Evolutionary conservation across 306 rosid genomes (phyloP).

Genomic region (Quercus wislizeni): DNA sequence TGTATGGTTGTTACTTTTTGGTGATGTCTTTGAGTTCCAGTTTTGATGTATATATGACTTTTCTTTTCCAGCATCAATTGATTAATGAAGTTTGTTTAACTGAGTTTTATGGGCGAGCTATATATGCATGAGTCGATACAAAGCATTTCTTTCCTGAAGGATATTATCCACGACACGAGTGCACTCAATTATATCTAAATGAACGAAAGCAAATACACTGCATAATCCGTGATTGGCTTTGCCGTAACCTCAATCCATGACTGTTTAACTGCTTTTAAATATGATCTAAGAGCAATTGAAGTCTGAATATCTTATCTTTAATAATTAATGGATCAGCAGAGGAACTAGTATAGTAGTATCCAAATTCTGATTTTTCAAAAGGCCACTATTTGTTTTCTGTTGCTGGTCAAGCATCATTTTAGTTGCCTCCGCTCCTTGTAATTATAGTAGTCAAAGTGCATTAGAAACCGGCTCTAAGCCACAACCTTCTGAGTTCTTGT

Average conservation of each 20-base stretch:
- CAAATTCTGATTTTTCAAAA: slow-evolving; percentile 26
- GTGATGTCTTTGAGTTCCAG: too few species aligned
- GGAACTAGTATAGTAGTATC: neutral
- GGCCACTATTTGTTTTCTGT: slow-evolving; percentile 28
- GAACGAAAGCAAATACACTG: neutral
- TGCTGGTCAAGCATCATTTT: neutral
- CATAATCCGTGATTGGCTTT: neutral
- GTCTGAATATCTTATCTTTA: slow-evolving; percentile 25
- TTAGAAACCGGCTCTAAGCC: neutral
- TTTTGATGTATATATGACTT: too few species aligned
- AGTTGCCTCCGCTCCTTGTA: neutral
- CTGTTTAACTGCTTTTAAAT: neutral
- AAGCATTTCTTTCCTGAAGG: slow-evolving; percentile 1
- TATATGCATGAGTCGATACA: neutral
- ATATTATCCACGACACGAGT: neutral
- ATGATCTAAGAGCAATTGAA: slow-evolving; percentile 15
- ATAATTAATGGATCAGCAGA: slow-evolving; percentile 14
- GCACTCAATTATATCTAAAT: slow-evolving; percentile 12
- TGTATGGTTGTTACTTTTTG: too few species aligned
- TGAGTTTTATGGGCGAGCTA: neutral
- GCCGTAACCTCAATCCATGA: neutral
- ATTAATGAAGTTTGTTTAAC: neutral
- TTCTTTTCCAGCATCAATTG: neutral
- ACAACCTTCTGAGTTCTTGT: neutral
- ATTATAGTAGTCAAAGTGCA: neutral